These are phyloP conservation scores for Fusarium avenaceum DNA, from an alignment of 2,329 filamentous ascomycete species.

Conservation along the genomic window DNA sequence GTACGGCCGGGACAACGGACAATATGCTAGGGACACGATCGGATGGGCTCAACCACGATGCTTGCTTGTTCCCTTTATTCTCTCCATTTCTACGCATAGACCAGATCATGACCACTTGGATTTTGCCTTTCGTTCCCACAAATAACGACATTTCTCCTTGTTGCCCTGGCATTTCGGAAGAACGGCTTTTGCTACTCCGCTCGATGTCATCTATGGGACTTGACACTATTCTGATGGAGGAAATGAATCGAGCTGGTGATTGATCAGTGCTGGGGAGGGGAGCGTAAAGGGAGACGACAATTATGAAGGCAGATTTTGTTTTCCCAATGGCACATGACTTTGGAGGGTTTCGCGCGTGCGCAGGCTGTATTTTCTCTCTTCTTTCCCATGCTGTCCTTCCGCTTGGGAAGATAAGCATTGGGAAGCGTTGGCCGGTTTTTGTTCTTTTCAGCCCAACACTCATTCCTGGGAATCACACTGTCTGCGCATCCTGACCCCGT, in stretches of 20 bases:
- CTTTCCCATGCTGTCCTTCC: conserved; percentile 15
- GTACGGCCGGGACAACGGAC: conserved; percentile 46
- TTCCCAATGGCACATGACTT: conserved; percentile 20
- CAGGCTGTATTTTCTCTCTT: conserved; percentile 43
- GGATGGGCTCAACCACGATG: conserved; percentile 51
- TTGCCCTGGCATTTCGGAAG: conserved; percentile 40
- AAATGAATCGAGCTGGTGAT: conserved; percentile 16
- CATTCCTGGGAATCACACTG: conserved; percentile 14
- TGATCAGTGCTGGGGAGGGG: conserved; percentile 31
- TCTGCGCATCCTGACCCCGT: conserved; percentile 15
- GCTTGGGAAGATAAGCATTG: conserved; percentile 15
- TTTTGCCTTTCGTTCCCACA: conserved; percentile 46
- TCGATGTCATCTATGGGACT: conserved; percentile 26
- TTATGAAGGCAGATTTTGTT: conserved; percentile 35
- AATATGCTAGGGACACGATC: conserved; percentile 50
- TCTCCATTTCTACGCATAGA: conserved; percentile 54
- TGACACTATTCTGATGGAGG: conserved; percentile 18
- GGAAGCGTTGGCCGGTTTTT: conserved; percentile 28
- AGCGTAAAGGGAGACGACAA: conserved; percentile 20
- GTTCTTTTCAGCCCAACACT: conserved; percentile 13
- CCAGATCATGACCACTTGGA: conserved; percentile 54
- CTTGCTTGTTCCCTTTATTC: conserved; percentile 46
- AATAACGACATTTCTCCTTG: conserved; percentile 31
- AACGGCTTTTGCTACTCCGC: conserved; percentile 25
- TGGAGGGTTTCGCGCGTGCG: conserved; percentile 39